A percentile compares a stretch with the other conserved stretches of the same genome.
Conservation (phyloP, 371 early-diverging fungal genomes). For the Syncephalis plumigaleata region DNA sequence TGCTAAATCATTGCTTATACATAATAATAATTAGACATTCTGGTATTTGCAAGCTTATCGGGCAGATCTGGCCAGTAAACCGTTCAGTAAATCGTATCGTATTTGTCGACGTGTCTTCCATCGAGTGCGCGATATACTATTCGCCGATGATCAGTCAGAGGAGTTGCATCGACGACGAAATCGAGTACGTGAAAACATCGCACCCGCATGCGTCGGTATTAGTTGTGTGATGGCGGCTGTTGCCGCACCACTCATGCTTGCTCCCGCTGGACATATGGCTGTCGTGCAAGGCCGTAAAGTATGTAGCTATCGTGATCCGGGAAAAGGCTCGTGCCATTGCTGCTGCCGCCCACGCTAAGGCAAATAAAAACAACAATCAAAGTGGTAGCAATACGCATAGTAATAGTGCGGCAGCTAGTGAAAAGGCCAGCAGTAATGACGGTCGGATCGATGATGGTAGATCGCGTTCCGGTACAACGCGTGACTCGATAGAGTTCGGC, state of each 20-base stretch:
- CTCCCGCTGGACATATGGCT: constrained; percentile 48
- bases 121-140: constrained; percentile 67
- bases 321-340: not conserved
- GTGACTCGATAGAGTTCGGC: too few species aligned
- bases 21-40: constrained; percentile 57
- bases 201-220: constrained; percentile 72
- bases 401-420: too few species aligned
- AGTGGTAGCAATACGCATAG: not conserved
- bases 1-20: too few species aligned
- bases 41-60: constrained; percentile 85
- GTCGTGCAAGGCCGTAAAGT: constrained; percentile 54
- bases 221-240: constrained; percentile 61
- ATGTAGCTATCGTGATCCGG: constrained; percentile 11
- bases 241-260: constrained; percentile 49
- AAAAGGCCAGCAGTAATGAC: too few species aligned
- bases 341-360: not conserved
- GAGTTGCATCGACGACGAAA: constrained; percentile 8
- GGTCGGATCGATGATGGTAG: too few species aligned
- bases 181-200: constrained; percentile 43
- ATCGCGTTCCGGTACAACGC: too few species aligned
- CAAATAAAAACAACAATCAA: not conserved
- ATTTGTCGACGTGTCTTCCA: constrained; percentile 65
- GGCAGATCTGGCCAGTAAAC: constrained; percentile 43
- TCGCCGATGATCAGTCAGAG: constrained; percentile 32
- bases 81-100: constrained; percentile 46